A percentile compares a stretch with the other conserved stretches of the same genome.
These are phyloP conservation scores for Hemisphaericaspora nanyangensis DNA, from an alignment of 805 yeast genomes.

Conservation along the genomic window DNA sequence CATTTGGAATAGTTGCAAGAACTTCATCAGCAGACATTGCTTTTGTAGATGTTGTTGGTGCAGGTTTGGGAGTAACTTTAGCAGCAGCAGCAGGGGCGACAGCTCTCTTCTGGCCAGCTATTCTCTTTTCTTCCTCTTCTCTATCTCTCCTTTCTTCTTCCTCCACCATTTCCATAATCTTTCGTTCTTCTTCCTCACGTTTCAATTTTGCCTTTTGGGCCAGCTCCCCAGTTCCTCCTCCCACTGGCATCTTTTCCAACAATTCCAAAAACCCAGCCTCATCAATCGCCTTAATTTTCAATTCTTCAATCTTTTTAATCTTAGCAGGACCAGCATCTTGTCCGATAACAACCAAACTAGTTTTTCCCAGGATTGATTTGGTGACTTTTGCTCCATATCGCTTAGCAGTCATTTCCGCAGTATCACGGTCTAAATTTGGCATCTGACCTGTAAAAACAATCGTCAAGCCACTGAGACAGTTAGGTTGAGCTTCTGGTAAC, in stretches of 20 bases:
- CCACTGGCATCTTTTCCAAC: slow-evolving; percentile 77
- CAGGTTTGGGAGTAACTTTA: slow-evolving; percentile 3
- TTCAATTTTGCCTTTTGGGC: slow-evolving; percentile 74
- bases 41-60: slow-evolving; percentile 8
- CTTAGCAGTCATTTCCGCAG: slow-evolving; percentile 72
- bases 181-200: slow-evolving; percentile 62
- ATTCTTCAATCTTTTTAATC: slow-evolving; percentile 69
- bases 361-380: slow-evolving; percentile 77
- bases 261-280: slow-evolving; percentile 83
- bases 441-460: slow-evolving; percentile 91
- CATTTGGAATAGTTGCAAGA: slow-evolving; percentile 67
- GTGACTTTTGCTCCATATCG: slow-evolving; percentile 90
- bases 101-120: slow-evolving; percentile 3
- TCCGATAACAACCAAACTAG: slow-evolving; percentile 87
- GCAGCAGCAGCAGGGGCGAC: slow-evolving; percentile 2
- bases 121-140: slow-evolving; percentile 34
- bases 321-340: slow-evolving; percentile 97
- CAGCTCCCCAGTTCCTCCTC: slow-evolving; percentile 81
- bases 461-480: slow-evolving; percentile 83
- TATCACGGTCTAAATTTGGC: slow-evolving; percentile 74
- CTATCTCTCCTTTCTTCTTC: slow-evolving; percentile 43
- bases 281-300: slow-evolving; percentile 74
- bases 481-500: slow-evolving; percentile 78
- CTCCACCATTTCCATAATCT: slow-evolving; percentile 42
- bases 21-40: slow-evolving; percentile 49